Evolutionary conservation across 129 eudicot genomes (phyloP), one percentile per base, ranked within the genome.

Genomic region (Gnaphalium uliginosum): DNA sequence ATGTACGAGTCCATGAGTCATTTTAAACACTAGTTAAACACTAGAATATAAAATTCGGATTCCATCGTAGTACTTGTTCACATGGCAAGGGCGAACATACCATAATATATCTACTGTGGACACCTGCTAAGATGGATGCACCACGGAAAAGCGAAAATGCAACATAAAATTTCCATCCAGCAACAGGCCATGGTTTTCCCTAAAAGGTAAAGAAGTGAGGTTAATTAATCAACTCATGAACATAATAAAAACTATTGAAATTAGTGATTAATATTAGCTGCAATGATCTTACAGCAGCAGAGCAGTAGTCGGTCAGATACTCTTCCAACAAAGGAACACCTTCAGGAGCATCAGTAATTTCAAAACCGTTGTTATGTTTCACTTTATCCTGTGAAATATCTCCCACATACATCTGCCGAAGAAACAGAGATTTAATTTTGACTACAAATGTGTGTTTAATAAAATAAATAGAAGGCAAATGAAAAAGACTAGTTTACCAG

Each of bases 101-200:
- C 96, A 91, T 82, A 13, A 89, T 87, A 86, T 88, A 94, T 89
- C 99, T 84, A 78, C 71, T 79, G 76, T 94, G 96, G 37, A 94
- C 85, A 75, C 99, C 99, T 35, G 99, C 99, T 81, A 79, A 87
- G 51, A 94, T 94, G 64, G 99, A 92, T 75, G 99, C 99, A 58
- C 93, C 97, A 72, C 99, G 97, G 68, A 94, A 94, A 73, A 94
- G 69, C 29, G 99, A 94, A 79, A 94, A 94, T 63, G 97, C 96
- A 77, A 94, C 77, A 76, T 94, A 94, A 68, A 94, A 94, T 75
- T 94, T 94, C 99, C 99, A 94, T 39, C 85, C 85, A 79, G 83
- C 73, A 66, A 81, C 83, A 56, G 97, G 99, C 99, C 99, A 94
- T 56, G 91, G 90, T 75, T 85, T 94, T 76, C 93, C 90, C 99